These are phyloP conservation scores for Anisogramma anomala DNA, from an alignment of 2,329 filamentous ascomycete genomes.

Conservation along the genomic window DNA sequence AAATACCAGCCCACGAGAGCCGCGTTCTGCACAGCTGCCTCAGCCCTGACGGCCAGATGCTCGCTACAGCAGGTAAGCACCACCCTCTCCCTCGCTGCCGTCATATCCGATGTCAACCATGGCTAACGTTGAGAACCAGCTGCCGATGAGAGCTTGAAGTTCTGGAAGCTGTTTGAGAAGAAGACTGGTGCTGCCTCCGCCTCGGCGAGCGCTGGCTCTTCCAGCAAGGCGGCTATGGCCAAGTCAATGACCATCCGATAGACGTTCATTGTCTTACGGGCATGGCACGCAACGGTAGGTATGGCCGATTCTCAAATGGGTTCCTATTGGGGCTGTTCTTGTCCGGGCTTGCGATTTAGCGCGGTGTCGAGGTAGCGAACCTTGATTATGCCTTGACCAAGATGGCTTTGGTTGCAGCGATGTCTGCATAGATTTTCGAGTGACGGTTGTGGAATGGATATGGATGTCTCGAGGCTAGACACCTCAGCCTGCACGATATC, in stretches of 20 bases:
- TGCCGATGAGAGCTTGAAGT: constrained; percentile 94
- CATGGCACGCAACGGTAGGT: constrained; percentile 32
- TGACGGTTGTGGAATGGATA: constrained; percentile 12
- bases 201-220: constrained; percentile 53
- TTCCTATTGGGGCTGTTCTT: constrained; percentile 26
- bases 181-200: constrained; percentile 66
- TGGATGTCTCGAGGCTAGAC: constrained; percentile 3
- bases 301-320: constrained; percentile 28
- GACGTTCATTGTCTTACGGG: constrained; percentile 24
- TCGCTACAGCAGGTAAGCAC: constrained; percentile 71
- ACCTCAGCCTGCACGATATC: constrained; percentile 9
- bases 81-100: background rate
- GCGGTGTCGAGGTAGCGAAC: constrained; percentile 37
- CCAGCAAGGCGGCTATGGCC: constrained; percentile 70
- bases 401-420: constrained; percentile 22
- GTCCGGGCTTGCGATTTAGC: constrained; percentile 28
- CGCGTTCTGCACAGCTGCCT: constrained; percentile 93
- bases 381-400: constrained; percentile 15
- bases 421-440: constrained; percentile 18
- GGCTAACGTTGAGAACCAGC: constrained; percentile 32
- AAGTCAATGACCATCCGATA: constrained; percentile 93
- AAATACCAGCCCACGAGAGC: constrained; percentile 96
- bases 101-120: too few relatives aligned
- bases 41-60: constrained; percentile 94
- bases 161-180: constrained; percentile 99